A percentile compares a stretch with the other conserved stretches of the same genome.
Conservation (phyloP, 768 basidiomycete species). For the Lactifluus pinguis region DNA sequence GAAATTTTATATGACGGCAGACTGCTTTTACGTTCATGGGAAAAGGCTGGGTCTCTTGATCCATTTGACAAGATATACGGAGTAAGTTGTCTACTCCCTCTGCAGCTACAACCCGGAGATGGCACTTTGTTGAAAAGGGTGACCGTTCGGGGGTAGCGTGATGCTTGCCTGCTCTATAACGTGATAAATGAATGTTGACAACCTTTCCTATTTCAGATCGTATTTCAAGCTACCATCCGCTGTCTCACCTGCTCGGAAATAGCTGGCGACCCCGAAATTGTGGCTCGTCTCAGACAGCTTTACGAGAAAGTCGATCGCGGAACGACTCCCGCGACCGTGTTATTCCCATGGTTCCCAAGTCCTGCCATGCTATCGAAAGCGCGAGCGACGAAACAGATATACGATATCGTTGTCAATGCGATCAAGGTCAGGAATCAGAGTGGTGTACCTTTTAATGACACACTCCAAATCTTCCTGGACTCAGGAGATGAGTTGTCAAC, state of each 20-base stretch:
- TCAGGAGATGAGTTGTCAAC: conserved; percentile 56
- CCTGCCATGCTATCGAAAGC: conserved; percentile 64
- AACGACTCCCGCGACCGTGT: conserved; percentile 63
- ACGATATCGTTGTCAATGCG: conserved; percentile 52
- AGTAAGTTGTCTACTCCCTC: conserved; percentile 29
- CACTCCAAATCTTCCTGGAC: conserved; percentile 68
- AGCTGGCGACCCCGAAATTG: conserved; percentile 52
- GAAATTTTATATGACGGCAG: conserved; percentile 56
- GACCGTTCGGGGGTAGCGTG: neutral
- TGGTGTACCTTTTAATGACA: conserved; percentile 51
- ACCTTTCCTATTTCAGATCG: conserved; percentile 28
- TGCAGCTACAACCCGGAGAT: neutral
- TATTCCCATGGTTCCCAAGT: conserved; percentile 70
- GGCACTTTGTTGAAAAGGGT: neutral
- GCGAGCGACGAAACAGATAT: conserved; percentile 66
- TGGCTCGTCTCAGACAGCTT: conserved; percentile 50
- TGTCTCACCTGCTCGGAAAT: conserved; percentile 61
- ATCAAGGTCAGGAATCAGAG: conserved; percentile 50
- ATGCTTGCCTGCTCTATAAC: neutral
- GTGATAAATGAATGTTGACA: neutral
- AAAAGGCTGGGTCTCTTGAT: conserved; percentile 52
- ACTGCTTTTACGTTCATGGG: conserved; percentile 58
- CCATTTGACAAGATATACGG: conserved; percentile 69
- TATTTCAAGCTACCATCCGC: conserved; percentile 68
- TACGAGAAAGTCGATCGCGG: conserved; percentile 63